These are phyloP conservation scores for Hymenoscyphus linearis DNA, from an alignment of 2,329 filamentous ascomycete genomes.

Conservation along the genomic window DNA sequence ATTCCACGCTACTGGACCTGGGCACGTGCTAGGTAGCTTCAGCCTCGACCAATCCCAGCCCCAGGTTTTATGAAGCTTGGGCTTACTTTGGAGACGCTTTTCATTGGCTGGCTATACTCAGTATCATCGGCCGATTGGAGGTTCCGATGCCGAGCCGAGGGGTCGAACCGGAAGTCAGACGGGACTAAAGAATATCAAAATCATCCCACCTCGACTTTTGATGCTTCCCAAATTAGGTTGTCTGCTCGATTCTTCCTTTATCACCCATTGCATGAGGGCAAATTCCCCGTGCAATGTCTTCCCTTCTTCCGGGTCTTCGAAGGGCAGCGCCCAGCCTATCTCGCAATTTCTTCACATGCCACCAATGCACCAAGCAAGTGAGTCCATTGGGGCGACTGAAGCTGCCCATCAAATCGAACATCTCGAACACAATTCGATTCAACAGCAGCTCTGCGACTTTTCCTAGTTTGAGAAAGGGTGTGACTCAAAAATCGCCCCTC, in stretches of 20 bases:
- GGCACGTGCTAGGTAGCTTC: no score
- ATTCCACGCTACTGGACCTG: no score
- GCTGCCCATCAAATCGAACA: slow-evolving; percentile 20
- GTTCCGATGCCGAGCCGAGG: background rate
- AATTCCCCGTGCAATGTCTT: slow-evolving; percentile 26
- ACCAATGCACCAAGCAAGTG: slow-evolving; percentile 25
- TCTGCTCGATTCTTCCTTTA: slow-evolving; percentile 1
- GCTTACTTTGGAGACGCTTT: background rate
- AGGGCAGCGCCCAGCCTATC: slow-evolving; percentile 26
- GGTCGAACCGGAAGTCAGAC: no score
- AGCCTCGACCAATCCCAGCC: no score
- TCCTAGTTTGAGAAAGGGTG: slow-evolving; percentile 1
- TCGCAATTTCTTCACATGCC: slow-evolving; percentile 30
- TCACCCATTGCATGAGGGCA: slow-evolving; percentile 4
- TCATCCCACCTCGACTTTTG: slow-evolving; percentile 6
- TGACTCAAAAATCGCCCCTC: slow-evolving; percentile 21
- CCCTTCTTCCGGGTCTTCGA: slow-evolving; percentile 27
- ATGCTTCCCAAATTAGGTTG: no score
- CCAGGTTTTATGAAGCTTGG: no score
- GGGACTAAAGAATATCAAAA: slow-evolving; percentile 7
- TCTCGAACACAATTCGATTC: slow-evolving; percentile 26
- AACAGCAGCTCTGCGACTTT: slow-evolving; percentile 25
- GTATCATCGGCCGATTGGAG: background rate
- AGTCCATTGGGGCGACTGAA: slow-evolving; percentile 12
- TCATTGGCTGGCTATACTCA: background rate